phyloP scores from a whole-genome alignment of 805 yeast species.

The Torulaspora delbrueckii region DNA sequence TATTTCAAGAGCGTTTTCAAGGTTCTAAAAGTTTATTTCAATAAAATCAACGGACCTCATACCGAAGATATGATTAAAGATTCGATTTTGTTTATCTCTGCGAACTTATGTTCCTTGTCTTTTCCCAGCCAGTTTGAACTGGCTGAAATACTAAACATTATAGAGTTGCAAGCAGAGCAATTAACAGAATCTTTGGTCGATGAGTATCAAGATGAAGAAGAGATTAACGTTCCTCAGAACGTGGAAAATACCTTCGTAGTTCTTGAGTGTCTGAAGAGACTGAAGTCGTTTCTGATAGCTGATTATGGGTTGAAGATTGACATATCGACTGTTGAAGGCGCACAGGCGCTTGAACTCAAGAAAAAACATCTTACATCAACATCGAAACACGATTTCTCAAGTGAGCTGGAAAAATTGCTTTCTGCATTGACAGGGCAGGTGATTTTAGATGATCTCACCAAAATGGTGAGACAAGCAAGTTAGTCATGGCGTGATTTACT shows the following conservation, averaged over 20 bases:
- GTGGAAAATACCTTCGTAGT: slow-evolving; percentile 11
- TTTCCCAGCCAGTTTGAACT: slow-evolving; percentile 25
- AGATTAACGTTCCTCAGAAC: neutral
- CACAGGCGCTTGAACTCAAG: slow-evolving; percentile 19
- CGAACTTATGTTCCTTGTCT: slow-evolving; percentile 19
- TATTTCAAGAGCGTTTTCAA: slow-evolving; percentile 16
- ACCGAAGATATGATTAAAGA: slow-evolving; percentile 10
- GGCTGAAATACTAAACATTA: slow-evolving; percentile 14
- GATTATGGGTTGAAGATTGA: slow-evolving; percentile 20
- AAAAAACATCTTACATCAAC: slow-evolving; percentile 6
- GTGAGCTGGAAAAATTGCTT: slow-evolving; percentile 1
- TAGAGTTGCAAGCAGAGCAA: slow-evolving; percentile 26
- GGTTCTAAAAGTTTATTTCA: slow-evolving; percentile 12
- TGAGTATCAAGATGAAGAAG: slow-evolving; percentile 3
- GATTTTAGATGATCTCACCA: neutral
- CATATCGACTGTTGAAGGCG: slow-evolving; percentile 6
- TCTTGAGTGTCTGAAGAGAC: slow-evolving; percentile 14
- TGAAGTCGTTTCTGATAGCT: slow-evolving; percentile 12
- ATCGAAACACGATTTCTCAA: neutral
- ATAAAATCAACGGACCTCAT: slow-evolving; percentile 10
- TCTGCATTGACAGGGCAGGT: neutral
- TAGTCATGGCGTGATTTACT: neutral
- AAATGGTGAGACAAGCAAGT: neutral
- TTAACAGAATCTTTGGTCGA: slow-evolving; percentile 24
- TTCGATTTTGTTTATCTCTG: slow-evolving; percentile 20